phyloP scores from a whole-genome alignment of 306 rosid genomes.

The Astragalus glycyphyllos region DNA sequence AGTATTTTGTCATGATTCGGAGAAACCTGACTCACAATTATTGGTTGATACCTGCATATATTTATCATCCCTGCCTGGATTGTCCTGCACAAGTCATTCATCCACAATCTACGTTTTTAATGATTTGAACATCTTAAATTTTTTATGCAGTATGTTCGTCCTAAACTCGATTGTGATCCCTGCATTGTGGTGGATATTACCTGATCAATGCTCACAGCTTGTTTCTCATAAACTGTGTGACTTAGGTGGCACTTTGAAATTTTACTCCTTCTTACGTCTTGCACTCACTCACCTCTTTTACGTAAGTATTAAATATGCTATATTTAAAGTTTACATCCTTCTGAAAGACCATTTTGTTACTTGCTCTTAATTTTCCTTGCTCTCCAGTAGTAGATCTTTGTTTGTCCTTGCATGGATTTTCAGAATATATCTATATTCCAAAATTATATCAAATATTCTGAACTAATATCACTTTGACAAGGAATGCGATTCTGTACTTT shows the following conservation, averaged over 20 bases:
- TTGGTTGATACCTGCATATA: constrained; percentile 13
- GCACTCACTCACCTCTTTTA: constrained; percentile 77
- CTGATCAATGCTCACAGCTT: constrained; percentile 60
- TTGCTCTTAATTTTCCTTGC: constrained; percentile 1
- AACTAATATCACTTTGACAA: constrained; percentile 1
- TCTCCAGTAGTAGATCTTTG: neutral
- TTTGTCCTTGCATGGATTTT: constrained; percentile 24
- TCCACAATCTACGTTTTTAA: neutral
- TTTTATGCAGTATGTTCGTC: constrained; percentile 69
- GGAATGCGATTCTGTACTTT: neutral
- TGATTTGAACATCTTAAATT: constrained; percentile 39
- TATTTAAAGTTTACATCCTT: neutral
- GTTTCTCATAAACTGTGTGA: constrained; percentile 57
- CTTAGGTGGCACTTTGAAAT: constrained; percentile 54
- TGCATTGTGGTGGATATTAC: constrained; percentile 76
- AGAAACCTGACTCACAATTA: constrained; percentile 22
- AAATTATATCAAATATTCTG: constrained; percentile 14
- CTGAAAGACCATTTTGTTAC: neutral
- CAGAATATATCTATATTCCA: neutral
- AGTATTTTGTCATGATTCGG: neutral
- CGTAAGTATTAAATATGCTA: constrained; percentile 57
- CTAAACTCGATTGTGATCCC: constrained; percentile 76
- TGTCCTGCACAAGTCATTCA: constrained; percentile 6
- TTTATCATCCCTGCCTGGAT: neutral
- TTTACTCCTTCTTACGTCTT: constrained; percentile 72